These are phyloP conservation scores for Trichoderma gracile DNA, from an alignment of 2,329 filamentous ascomycete species.

Conservation along the genomic window DNA sequence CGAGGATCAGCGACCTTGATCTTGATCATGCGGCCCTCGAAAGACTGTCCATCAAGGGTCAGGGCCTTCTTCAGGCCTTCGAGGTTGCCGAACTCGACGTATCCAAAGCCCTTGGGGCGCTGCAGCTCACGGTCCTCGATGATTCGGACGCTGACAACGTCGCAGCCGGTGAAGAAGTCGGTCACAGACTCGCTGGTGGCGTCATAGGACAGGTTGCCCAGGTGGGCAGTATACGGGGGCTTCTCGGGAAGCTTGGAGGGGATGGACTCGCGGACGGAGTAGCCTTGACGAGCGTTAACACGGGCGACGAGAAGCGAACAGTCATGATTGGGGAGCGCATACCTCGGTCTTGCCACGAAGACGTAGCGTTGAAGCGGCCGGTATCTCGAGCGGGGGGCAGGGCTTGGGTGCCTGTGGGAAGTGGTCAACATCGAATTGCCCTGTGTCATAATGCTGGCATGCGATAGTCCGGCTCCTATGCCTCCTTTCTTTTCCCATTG, in stretches of 20 bases:
- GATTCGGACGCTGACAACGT: conserved; percentile 87
- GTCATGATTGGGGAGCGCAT: conserved; percentile 8
- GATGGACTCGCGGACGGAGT: conserved; percentile 68
- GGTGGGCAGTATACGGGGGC: conserved; percentile 92
- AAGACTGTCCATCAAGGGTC: conserved; percentile 74
- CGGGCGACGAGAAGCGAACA: background rate
- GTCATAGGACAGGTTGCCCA: conserved; percentile 96
- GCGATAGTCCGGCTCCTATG: background rate
- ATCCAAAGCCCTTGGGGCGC: conserved; percentile 96
- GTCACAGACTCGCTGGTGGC: conserved; percentile 79
- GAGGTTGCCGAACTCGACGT: conserved; percentile 86
- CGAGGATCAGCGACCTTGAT: conserved; percentile 97
- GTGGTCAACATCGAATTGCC: conserved; percentile 29
- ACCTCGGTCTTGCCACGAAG: conserved; percentile 50
- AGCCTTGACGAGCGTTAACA: conserved; percentile 47
- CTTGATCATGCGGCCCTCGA: conserved; percentile 86
- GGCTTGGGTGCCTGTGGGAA: conserved; percentile 54
- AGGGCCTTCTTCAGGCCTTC: conserved; percentile 93
- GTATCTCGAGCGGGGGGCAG: conserved; percentile 52
- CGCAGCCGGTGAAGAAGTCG: conserved; percentile 82
- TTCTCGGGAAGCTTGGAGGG: conserved; percentile 76
- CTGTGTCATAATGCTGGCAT: background rate
- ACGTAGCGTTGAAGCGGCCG: conserved; percentile 40
- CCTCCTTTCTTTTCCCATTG: background rate
- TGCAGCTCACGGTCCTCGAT: conserved; percentile 94